Base-by-base conservation (phyloP, 23 red algal genomes). In the Chondrus crispus region DNA sequence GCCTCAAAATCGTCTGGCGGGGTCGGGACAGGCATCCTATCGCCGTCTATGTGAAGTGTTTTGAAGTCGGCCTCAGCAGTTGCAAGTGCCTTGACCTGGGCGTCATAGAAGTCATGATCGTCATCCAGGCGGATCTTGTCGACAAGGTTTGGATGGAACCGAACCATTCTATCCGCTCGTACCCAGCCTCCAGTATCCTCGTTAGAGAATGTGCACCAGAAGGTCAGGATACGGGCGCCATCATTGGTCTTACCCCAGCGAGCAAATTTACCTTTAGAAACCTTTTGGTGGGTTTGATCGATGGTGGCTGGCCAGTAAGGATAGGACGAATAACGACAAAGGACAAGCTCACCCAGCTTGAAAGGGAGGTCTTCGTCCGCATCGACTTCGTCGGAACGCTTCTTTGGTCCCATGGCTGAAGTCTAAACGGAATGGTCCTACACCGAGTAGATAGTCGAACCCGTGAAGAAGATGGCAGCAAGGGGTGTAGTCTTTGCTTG, bases 231-330 rank as follows among this genome's bases (percentile, higher is more conserved):
- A 19, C 7, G 45, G 4, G 47, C 53, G 11, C 45, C 74, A 39
- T n/a, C 54, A 9, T 32, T 28, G 8, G 42, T 81, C 55, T 74
- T 48, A 33, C 58, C 62, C 54, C 69, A 32, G 45, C 58, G 46
- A 30, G 54, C 45, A 49, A 63, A 46, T 55, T 92, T 40, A 57
- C 79, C 79, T n/a, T 41, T 3, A 30, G 35, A 45, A 18, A 57
- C 33, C n/a, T 40, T 46, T 40, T 92, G 89, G 68, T 92, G 77
- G 60, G 58, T 72, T 44, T 69, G 33, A 29, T 82, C 79, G 66
- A 92, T 81, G 46, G 89, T 92, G 58, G 89, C 89, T 20, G 89
- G 89, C 89, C 89, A 92, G 89, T 92, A 92, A 16, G 89, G 89
- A 43, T 92, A 92, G 89, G 77, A 68, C 41, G 75, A 69, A 37